Evolutionary conservation across 2,329 filamentous ascomycete genomes (phyloP).

Genomic region (Pestalotiopsis sp.): DNA sequence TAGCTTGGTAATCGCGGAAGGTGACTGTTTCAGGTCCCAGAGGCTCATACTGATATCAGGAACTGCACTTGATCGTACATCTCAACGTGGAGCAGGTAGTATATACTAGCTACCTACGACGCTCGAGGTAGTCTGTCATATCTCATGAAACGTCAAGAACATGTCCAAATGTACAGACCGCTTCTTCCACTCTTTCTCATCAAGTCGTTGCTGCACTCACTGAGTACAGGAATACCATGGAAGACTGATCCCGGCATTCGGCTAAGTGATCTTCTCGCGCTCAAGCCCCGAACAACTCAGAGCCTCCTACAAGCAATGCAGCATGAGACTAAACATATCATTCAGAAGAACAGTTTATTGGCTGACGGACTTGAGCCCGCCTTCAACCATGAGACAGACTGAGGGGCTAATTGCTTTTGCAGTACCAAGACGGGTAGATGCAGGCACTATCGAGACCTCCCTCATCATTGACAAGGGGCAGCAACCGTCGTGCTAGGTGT

Average conservation of each 20-base stretch:
- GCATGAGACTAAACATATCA: neutral
- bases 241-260: neutral
- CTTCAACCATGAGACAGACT: neutral
- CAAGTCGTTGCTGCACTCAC: neutral
- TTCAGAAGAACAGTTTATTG: neutral
- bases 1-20: neutral
- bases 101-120: neutral
- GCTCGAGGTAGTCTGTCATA: neutral
- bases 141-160: neutral
- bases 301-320: neutral
- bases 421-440: slow-evolving; percentile 8
- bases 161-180: neutral
- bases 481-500: neutral
- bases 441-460: neutral
- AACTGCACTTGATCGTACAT: neutral
- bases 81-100: neutral
- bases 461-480: neutral
- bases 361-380: neutral
- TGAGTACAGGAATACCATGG: neutral
- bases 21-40: neutral
- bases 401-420: neutral
- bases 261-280: neutral
- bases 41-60: neutral
- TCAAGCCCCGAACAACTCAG: neutral
- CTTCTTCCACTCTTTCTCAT: neutral